These are phyloP conservation scores for Cryoendolithus antarcticus DNA, from an alignment of 2,329 filamentous ascomycete species.

Conservation along the genomic window DNA sequence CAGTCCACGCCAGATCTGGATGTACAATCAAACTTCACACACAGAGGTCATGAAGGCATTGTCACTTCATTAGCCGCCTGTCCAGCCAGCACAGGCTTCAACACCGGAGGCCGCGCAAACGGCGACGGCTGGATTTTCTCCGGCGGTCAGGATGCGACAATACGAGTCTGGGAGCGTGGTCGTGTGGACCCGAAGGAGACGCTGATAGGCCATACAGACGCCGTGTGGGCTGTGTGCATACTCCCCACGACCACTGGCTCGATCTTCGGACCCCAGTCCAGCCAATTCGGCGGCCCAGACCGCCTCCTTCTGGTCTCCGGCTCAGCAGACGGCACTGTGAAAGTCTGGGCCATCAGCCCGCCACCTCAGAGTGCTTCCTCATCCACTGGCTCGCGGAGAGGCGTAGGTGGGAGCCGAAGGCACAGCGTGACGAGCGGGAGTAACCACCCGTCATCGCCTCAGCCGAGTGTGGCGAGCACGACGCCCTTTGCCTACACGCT, in stretches of 20 bases:
- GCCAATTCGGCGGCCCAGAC: constrained; percentile 66
- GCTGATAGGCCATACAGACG: constrained; percentile 85
- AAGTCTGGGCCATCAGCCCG: constrained; percentile 87
- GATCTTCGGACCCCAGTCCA: constrained; percentile 57
- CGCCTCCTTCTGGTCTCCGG: constrained; percentile 84
- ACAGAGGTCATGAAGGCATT: constrained; percentile 82
- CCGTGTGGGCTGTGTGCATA: constrained; percentile 90
- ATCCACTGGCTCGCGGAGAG: constrained; percentile 58
- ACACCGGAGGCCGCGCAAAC: constrained; percentile 75
- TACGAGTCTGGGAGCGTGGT: constrained; percentile 91
- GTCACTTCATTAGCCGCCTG: constrained; percentile 81
- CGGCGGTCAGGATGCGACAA: constrained; percentile 83
- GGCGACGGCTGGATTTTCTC: constrained; percentile 99
- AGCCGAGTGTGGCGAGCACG: constrained; percentile 72
- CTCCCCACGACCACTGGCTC: constrained; percentile 70
- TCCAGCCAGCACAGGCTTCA: constrained; percentile 76
- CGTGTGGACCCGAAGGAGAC: constrained; percentile 91
- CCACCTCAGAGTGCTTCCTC: constrained; percentile 78
- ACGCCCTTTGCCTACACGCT: constrained; percentile 82
- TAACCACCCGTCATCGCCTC: constrained; percentile 79
- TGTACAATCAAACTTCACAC: constrained; percentile 86
- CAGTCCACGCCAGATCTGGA: constrained; percentile 64
- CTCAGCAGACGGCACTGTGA: constrained; percentile 78
- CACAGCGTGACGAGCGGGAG: constrained; percentile 93
- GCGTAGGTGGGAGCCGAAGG: constrained; percentile 61